A percentile compares a stretch with the other conserved stretches of the same genome.
Evolutionary conservation across 176 grass and related monocot species (phyloP).

Genomic region (Carex kokanica): DNA sequence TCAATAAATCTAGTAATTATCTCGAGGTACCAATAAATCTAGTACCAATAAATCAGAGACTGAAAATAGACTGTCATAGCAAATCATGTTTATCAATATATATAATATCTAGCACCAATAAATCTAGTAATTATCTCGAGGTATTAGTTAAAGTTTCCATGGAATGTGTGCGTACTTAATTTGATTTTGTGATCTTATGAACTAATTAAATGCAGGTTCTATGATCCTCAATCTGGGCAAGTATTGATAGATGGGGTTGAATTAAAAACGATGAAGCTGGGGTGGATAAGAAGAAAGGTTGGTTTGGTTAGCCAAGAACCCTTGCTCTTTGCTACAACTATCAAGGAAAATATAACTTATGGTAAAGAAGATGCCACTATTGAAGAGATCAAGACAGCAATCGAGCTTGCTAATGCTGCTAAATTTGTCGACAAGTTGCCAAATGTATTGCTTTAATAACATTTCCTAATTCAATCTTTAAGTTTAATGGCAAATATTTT

Average conservation of each 20-base stretch:
- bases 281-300: constrained; percentile 64
- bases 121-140: background rate
- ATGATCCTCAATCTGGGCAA: constrained; percentile 78
- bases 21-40: too few species aligned
- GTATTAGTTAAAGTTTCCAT: background rate
- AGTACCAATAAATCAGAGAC: too few species aligned
- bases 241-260: constrained; percentile 70
- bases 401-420: constrained; percentile 71
- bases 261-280: constrained; percentile 61
- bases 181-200: background rate
- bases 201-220: constrained; percentile 45
- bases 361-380: constrained; percentile 54
- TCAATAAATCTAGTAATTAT: too few species aligned
- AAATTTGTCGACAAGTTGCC: constrained; percentile 79
- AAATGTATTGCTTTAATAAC: constrained; percentile 50
- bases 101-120: background rate
- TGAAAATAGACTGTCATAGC: background rate
- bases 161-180: background rate
- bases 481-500: background rate
- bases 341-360: constrained; percentile 76
- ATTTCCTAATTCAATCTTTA: background rate
- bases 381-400: constrained; percentile 54
- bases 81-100: background rate
- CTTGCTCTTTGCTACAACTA: constrained; percentile 60
- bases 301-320: constrained; percentile 89